Percentiles rank a stretch among this genome's conserved stretches.
Evolutionary conservation across 2,329 filamentous ascomycete species (phyloP).

Genomic region (Penicillium sp.): DNA sequence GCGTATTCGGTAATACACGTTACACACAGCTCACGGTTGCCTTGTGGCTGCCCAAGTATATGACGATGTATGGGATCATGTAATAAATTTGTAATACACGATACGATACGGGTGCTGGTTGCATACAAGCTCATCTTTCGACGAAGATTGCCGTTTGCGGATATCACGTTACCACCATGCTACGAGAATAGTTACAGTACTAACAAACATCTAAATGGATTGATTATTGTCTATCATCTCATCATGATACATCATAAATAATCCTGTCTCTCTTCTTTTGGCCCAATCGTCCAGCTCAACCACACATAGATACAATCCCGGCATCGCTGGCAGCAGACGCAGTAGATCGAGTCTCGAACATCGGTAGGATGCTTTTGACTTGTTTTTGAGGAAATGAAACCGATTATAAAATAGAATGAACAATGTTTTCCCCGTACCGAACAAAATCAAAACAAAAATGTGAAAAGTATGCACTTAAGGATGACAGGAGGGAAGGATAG

Average conservation of each 20-base stretch:
- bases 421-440: slow-evolving; percentile 11
- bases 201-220: background rate
- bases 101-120: no score
- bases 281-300: background rate
- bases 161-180: no score
- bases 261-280: background rate
- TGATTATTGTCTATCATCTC: background rate
- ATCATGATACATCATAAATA: background rate
- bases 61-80: background rate
- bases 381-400: background rate
- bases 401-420: slow-evolving; percentile 6
- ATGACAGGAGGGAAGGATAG: background rate
- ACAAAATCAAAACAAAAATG: slow-evolving; percentile 4
- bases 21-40: no score
- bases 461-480: slow-evolving; percentile 7
- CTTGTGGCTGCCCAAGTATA: no score
- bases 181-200: no score
- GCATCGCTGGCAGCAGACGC: background rate
- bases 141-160: no score
- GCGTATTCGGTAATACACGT: background rate
- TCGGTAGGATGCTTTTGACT: background rate
- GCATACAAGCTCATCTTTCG: no score
- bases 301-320: background rate
- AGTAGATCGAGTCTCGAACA: no score
- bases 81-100: background rate